Base-by-base conservation (phyloP, 2,329 filamentous ascomycete species). In the Cordyceps cicadae region DNA sequence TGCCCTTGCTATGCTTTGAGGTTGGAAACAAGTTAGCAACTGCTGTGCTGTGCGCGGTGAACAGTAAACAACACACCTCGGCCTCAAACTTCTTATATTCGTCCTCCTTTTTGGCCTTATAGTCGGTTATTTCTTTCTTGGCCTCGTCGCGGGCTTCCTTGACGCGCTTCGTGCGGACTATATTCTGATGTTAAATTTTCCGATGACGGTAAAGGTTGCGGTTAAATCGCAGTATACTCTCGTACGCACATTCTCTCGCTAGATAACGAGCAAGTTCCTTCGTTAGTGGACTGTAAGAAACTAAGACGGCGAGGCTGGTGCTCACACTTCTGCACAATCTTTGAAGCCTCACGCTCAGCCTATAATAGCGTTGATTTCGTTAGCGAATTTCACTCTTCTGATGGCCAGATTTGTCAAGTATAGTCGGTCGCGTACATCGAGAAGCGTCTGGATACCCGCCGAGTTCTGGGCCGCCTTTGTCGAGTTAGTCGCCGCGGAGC, bases 271-370 rank as follows among this genome's bases (percentile, higher is more conserved):
- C 21, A 43, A 56, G 26, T 43, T 14, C 8, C 6, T 43, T 57
- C 11, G 56, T 61, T 61, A 64, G 56, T 50, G 34, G 29, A 41
- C 32, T 11, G 34, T 7, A 19, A 12, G 9, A n/a, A 21, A 5
- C 24, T 14, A 48, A 21, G 2, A 26, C 37, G 53, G 15, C n/a
- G 39, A n/a, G 8, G 29, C 32, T 15, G 5, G 12, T 21, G 29
- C 14, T 63, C 75, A 95, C 93, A 90, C 84, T 94, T 92, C 77
- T 97, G 93, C 62, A 99, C 92, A 75, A 99, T 99, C 84, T 97
- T 97, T 79, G 96, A 93, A 64, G 94, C 94, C 77, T 97, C 93
- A 77, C 92, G 89, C 84, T 99, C 94, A 70, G 94, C 92, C 93
- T 97, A 61, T 7, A 3, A n/a, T 7, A 3, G 34, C n/a, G 19